A percentile compares a stretch with the other conserved stretches of the same genome.
phyloP scores from a whole-genome alignment of 805 yeast genomes.

The Candida qinlingensis region DNA sequence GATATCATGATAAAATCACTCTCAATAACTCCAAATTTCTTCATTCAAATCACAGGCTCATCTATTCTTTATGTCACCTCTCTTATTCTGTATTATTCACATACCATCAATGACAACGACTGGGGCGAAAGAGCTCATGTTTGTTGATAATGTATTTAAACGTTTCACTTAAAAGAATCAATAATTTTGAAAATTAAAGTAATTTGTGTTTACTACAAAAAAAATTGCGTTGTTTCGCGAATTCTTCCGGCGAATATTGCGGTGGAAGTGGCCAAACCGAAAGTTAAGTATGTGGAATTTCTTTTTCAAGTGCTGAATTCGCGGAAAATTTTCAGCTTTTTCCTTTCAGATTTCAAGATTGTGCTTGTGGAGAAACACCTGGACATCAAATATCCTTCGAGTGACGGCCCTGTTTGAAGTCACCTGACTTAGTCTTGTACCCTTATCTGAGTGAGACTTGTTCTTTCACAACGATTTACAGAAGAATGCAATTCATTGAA shows the following conservation, averaged over 20 bases:
- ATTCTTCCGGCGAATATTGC: neutral
- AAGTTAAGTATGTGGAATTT: too few species aligned
- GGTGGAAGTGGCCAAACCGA: neutral
- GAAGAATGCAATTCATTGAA: too few species aligned
- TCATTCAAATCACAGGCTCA: neutral
- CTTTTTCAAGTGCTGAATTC: too few species aligned
- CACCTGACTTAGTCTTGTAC: neutral
- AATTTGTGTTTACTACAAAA: neutral
- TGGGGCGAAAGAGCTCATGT: constrained; percentile 74
- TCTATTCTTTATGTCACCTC: neutral
- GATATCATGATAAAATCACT: too few species aligned
- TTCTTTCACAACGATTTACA: too few species aligned
- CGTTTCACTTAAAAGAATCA: neutral
- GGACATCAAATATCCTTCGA: neutral
- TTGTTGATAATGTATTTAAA: constrained; percentile 12
- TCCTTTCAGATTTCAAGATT: neutral
- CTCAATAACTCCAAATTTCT: too few species aligned
- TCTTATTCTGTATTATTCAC: constrained; percentile 24
- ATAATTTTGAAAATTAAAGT: constrained; percentile 3
- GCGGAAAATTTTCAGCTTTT: neutral
- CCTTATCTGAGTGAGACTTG: too few species aligned
- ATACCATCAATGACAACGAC: constrained; percentile 96
- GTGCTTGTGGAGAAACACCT: neutral
- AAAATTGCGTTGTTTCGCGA: constrained; percentile 7
- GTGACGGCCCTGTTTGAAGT: neutral